Evolutionary conservation across 768 basidiomycete species (phyloP), one percentile per base, ranked within the genome.

Genomic region (Mycena latifolia): DNA sequence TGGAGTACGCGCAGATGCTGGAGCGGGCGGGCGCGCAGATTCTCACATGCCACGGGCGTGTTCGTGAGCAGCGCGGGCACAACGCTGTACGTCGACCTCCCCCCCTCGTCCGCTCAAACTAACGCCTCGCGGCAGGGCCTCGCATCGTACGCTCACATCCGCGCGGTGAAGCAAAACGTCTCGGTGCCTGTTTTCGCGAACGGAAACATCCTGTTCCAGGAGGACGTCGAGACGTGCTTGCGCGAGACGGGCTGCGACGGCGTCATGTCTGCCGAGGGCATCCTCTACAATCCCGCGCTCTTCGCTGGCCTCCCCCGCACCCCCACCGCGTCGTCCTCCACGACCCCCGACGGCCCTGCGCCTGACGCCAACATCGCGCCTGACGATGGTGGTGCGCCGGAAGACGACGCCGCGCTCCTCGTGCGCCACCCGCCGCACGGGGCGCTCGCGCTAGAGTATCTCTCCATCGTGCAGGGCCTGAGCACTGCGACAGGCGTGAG

Each of bases 11-110:
- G 2, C 87, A 92, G 74, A 98, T 99, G 96, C 88, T 99, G 43
- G 96, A 98, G 79, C 81, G 88, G 0, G 96, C 98, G 0, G 98
- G 98, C 0, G 98, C 97, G 0, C 96, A 99, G 74, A 94, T 98
- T 47, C 81, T 99, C 14, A 94, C 96, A 0, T 95, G 95, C 69
- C 98, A 99, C 69, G 98, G 98, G 0, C 88, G 98, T 8, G 85
- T 89, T 47, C 87, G 96, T 31, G 96, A 98, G 70, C 95, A 97
- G 78, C 90, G 97, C 22, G 98, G 97, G 1, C 92, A 94, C 58
- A 86, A 89, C 48, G 83, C 91, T 0, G 92, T 91, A 71, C 45
- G 85, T 72, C 24, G 5, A 2, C 39, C 39, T 25, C 35, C 53
- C 33, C 55, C 29, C 43, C 39, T 60, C 65, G 20, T 50, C 65